Base-by-base conservation (phyloP, 2,329 filamentous ascomycete genomes). In the Fusarium stilboides region DNA sequence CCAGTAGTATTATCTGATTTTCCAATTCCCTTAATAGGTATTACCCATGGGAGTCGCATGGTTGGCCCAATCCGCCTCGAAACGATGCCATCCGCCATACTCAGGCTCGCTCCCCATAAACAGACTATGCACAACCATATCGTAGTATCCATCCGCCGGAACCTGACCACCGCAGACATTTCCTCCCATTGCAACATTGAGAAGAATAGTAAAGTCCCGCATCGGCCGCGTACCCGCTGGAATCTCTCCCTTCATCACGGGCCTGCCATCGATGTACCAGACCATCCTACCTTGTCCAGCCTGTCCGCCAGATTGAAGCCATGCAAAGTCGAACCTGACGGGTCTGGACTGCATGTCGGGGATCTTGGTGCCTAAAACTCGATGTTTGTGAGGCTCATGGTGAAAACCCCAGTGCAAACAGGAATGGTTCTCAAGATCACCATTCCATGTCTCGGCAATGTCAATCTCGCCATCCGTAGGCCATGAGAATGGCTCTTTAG, bases 131-230 rank as follows among this genome's bases (percentile, higher is more conserved):
- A 89, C 78, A 4, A 88, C 81, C 76, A 89, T 81, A 58, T 89
- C 87, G 71, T 89, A 89, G 22, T 78, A 76, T 0, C 87, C 87
- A 66, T 88, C 83, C 1, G 70, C 75, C 1, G 87, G 87, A 15
- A 80, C 76, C 71, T 81, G 82, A 0, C 86, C 86, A 17, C 81
- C 76, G 67, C 86, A 88, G 7, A 89, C 87, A 61, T 86, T 88
- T 0, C 87, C 87, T 0, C 87, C 87, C 84, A 89, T 88, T 2
- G 87, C 87, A n/a, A 89, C 81, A 60, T 89, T 89, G 19, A 89
- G 81, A 62, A 89, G 76, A 10, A 89, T 77, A 19, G 82, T 83
- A 77, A 84, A 89, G 26, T 89, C 87, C 57, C 84, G 82, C 77
- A 89, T 81, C 8, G 83, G 80, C 14, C 87, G 78, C 4, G 85